phyloP scores from a whole-genome alignment of 176 grass and related monocot genomes.

The Aegilops bicornis region DNA sequence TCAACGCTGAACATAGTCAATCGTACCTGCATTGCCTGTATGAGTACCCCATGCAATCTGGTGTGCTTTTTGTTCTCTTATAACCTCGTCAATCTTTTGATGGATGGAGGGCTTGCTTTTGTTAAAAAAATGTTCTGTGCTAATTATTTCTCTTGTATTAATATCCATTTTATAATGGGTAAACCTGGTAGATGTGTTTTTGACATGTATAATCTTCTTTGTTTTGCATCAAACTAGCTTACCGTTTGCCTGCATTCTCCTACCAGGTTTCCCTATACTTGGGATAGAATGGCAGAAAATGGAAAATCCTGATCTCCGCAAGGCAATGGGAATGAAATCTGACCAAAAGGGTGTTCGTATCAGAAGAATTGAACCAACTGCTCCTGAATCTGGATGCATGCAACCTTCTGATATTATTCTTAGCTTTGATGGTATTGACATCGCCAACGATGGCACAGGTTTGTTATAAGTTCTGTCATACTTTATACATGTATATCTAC shows the following conservation, averaged over 20 bases:
- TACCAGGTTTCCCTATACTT: constrained; percentile 87
- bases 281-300: constrained; percentile 98
- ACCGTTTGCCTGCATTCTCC: constrained; percentile 11
- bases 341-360: constrained; percentile 93
- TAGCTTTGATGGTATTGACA: constrained; percentile 84
- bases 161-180: neutral
- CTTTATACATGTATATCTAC: neutral
- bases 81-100: neutral
- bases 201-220: constrained; percentile 5
- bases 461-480: constrained; percentile 24
- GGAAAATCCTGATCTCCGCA: constrained; percentile 96
- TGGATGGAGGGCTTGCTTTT: neutral
- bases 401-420: constrained; percentile 92
- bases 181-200: neutral
- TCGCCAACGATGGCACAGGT: constrained; percentile 98
- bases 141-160: constrained; percentile 6
- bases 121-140: neutral
- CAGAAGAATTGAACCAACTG: constrained; percentile 89
- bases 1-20: neutral
- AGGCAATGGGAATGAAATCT: constrained; percentile 89
- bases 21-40: no score
- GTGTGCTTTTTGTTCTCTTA: neutral
- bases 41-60: neutral
- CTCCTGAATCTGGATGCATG: constrained; percentile 73
- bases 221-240: constrained; percentile 3